phyloP scores from a whole-genome alignment of 163 green algal genomes.

The Picocystis sp. region DNA sequence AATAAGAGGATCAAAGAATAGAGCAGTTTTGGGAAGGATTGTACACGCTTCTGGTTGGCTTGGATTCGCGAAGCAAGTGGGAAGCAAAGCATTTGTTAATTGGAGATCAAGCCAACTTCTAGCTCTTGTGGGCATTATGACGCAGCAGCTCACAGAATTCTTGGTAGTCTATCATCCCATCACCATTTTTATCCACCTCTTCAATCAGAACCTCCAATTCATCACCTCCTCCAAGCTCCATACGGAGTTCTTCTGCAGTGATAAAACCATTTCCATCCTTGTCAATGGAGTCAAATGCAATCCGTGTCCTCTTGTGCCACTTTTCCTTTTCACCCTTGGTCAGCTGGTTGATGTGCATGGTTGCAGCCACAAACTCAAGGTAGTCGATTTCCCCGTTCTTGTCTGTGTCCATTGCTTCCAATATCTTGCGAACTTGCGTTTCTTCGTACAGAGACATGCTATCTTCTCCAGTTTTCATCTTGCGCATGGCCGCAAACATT shows the following conservation, averaged over 20 bases:
- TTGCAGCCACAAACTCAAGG: constrained; percentile 27
- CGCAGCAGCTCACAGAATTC: constrained; percentile 7
- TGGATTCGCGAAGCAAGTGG: too few relatives aligned
- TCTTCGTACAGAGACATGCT: too few relatives aligned
- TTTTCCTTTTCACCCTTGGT: constrained; percentile 16
- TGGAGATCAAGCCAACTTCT: too few relatives aligned
- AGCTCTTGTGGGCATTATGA: too few relatives aligned
- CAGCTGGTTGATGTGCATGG: constrained; percentile 15
- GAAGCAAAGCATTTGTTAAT: too few relatives aligned
- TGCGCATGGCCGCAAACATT: constrained; percentile 22
- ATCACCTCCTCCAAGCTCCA: constrained; percentile 10
- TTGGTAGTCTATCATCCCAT: constrained; percentile 14
- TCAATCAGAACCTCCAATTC: constrained; percentile 18
- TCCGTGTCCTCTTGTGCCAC: constrained; percentile 17
- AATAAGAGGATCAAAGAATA: too few relatives aligned
- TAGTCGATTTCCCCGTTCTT: constrained; percentile 15
- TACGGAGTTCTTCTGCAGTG: constrained; percentile 31
- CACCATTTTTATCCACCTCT: constrained; percentile 16
- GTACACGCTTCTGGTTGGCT: too few relatives aligned
- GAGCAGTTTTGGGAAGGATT: too few relatives aligned
- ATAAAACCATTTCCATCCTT: constrained; percentile 42
- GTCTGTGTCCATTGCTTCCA: constrained; percentile 15
- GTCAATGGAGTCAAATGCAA: constrained; percentile 40
- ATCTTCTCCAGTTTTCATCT: too few relatives aligned
- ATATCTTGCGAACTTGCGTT: too few relatives aligned